phyloP scores from a whole-genome alignment of 192 early-diverging fungal genomes.

The Anaeromyces robustus region DNA sequence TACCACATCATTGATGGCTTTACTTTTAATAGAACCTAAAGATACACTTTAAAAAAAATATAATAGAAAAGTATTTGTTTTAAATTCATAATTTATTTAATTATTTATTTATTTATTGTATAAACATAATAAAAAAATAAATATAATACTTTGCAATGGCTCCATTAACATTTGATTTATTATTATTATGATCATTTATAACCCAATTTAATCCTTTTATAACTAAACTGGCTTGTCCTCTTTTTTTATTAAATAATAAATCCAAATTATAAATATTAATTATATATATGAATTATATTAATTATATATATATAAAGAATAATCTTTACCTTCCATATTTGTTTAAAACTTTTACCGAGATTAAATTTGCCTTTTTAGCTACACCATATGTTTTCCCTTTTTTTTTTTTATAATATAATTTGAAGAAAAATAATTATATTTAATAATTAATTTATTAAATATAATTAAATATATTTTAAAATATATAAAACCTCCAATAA shows the following conservation, averaged over 20 bases:
- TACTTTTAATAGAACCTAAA: not conserved
- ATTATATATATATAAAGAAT: no score
- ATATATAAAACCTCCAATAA: not conserved
- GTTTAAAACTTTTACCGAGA: not conserved
- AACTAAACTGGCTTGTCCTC: not conserved
- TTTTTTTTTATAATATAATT: no score
- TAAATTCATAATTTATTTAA: no score
- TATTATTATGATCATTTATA: not conserved
- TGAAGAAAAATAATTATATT: not conserved
- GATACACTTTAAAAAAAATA: not conserved
- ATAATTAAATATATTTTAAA: no score
- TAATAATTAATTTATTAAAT: not conserved
- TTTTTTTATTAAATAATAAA: no score
- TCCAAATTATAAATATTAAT: no score
- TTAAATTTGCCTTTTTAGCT: not conserved
- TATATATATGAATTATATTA: no score
- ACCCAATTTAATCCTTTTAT: not conserved
- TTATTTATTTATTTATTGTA: no score
- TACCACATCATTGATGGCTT: not conserved
- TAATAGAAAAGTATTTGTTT: no score
- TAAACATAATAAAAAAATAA: no score
- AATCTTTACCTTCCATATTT: not conserved
- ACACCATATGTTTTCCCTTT: not conserved
- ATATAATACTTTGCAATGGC: not conserved
- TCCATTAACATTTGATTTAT: not conserved